Conservation (phyloP, 1,284 basidiomycete species). For the Sanghuangporus weigelae region DNA sequence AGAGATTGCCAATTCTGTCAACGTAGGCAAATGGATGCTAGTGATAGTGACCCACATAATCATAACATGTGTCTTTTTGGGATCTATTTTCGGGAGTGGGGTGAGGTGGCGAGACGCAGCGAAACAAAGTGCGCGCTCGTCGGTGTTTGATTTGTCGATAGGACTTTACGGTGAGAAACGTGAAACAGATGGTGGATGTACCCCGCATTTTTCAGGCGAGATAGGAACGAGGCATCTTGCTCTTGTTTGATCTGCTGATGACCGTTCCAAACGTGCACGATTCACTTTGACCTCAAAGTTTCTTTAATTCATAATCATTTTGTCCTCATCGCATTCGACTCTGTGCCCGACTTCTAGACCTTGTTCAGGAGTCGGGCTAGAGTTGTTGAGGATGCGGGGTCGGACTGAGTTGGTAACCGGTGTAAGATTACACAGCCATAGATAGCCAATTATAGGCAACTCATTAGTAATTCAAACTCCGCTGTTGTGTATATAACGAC, state of each 20-base stretch:
- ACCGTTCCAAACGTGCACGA: background rate
- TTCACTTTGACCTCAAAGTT: background rate
- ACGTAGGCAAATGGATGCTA: background rate
- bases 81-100: too few relatives aligned
- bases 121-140: background rate
- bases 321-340: background rate
- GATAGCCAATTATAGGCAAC: constrained; percentile 1
- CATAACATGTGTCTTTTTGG: too few relatives aligned
- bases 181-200: background rate
- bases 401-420: background rate
- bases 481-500: constrained; percentile 9
- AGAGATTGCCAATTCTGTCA: constrained; percentile 7
- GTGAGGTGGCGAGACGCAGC: background rate
- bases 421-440: constrained; percentile 2
- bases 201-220: constrained; percentile 15
- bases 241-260: background rate
- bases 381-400: background rate
- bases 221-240: constrained; percentile 1
- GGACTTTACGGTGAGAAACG: background rate
- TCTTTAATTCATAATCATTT: background rate
- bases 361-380: background rate
- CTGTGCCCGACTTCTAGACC: background rate
- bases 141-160: background rate
- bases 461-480: constrained; percentile 11
- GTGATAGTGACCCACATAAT: too few relatives aligned